phyloP scores from a whole-genome alignment of 768 basidiomycete genomes.

The Trametes punicea region DNA sequence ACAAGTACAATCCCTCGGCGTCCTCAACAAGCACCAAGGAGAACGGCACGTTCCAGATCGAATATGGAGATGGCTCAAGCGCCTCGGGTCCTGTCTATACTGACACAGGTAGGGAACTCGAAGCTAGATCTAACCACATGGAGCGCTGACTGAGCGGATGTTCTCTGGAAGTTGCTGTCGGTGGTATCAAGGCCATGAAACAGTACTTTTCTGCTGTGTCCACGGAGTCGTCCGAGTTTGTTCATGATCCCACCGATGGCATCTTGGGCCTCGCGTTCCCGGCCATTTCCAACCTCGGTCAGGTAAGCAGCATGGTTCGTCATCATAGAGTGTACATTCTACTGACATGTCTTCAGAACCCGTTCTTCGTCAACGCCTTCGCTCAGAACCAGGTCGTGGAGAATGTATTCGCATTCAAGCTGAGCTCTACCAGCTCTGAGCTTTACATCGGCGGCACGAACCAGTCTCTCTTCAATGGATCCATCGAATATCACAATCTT shows the following conservation, averaged over 20 bases:
- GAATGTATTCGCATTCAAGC: conserved; percentile 28
- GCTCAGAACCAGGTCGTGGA: conserved; percentile 8
- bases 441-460: conserved; percentile 37
- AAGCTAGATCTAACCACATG: too few relatives aligned
- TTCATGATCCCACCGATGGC: conserved; percentile 14
- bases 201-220: conserved; percentile 18
- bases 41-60: conserved; percentile 28
- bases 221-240: conserved; percentile 4
- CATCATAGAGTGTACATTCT: not conserved
- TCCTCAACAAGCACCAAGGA: conserved; percentile 24
- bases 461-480: conserved; percentile 30
- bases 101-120: conserved; percentile 23
- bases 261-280: conserved; percentile 23
- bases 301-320: not conserved
- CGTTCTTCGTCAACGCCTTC: conserved; percentile 22
- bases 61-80: conserved; percentile 35
- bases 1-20: conserved; percentile 27
- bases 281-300: conserved; percentile 15
- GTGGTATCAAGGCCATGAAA: conserved; percentile 22
- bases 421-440: conserved; percentile 22
- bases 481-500: conserved; percentile 26
- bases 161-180: conserved; percentile 29
- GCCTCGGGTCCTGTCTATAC: conserved; percentile 31
- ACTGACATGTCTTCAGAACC: conserved; percentile 2
- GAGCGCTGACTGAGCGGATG: not conserved